Conservation (phyloP, 1,139 yeast species). For the Magnusiomyces ingens region DNA sequence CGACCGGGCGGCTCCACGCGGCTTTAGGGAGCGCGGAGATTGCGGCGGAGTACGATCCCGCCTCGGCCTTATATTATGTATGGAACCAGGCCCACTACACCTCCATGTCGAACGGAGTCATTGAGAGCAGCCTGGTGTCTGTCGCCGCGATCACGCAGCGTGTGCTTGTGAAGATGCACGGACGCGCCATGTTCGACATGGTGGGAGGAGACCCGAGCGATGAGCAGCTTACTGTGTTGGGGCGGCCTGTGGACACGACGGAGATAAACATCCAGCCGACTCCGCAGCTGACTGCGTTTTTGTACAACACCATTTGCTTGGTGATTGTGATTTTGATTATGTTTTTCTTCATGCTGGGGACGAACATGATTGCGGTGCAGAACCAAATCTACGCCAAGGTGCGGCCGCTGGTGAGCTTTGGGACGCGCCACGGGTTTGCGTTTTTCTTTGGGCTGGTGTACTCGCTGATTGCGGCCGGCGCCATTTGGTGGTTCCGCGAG, state of each 20-base stretch:
- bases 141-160: constrained; percentile 7
- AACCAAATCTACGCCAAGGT: constrained; percentile 1
- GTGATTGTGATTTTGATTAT: constrained; percentile 18
- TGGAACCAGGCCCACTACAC: constrained; percentile 20
- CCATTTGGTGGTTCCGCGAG: constrained; percentile 20
- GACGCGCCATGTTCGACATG: constrained; percentile 3
- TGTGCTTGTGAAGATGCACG: constrained; percentile 8
- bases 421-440: constrained; percentile 5
- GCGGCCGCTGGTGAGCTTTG: background rate
- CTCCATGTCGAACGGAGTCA: constrained; percentile 12
- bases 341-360: constrained; percentile 17
- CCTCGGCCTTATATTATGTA: constrained; percentile 15
- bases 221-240: constrained; percentile 2
- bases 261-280: constrained; percentile 16
- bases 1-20: constrained; percentile 11
- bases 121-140: constrained; percentile 9
- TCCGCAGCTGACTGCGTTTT: constrained; percentile 13
- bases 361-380: constrained; percentile 11
- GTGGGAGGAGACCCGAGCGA: constrained; percentile 9
- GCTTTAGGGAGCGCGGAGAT: constrained; percentile 14
- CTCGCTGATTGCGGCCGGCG: constrained; percentile 15
- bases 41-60: constrained; percentile 15
- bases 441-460: constrained; percentile 8
- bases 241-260: constrained; percentile 13
- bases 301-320: constrained; percentile 16